A percentile compares a stretch with the other conserved stretches of the same genome.
phyloP scores from a whole-genome alignment of 192 early-diverging fungal species.

The Phycomyces nitens region DNA sequence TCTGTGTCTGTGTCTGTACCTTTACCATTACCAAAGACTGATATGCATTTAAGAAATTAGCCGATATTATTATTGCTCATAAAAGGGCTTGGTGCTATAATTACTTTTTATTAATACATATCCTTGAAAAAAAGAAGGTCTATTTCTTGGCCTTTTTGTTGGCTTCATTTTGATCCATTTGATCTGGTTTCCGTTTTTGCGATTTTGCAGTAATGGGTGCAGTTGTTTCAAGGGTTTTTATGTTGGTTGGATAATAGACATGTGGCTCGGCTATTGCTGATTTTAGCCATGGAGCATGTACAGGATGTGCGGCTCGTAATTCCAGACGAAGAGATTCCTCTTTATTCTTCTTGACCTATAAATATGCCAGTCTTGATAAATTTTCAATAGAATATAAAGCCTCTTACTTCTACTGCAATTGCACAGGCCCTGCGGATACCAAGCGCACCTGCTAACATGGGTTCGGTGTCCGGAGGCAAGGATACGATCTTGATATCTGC shows the following conservation, averaged over 20 bases:
- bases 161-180: too few relatives aligned
- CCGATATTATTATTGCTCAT: too few relatives aligned
- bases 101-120: too few relatives aligned
- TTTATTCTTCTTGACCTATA: background rate
- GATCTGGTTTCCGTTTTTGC: background rate
- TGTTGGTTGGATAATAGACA: background rate
- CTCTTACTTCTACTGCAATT: background rate
- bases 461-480: constrained; percentile 6
- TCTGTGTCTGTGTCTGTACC: too few relatives aligned
- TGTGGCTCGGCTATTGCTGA: background rate
- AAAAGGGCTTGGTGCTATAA: too few relatives aligned
- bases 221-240: constrained; percentile 4
- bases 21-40: too few relatives aligned
- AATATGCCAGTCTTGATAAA: background rate
- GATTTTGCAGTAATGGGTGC: constrained; percentile 1
- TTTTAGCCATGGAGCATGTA: constrained; percentile 11
- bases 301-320: background rate
- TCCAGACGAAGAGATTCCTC: constrained; percentile 3
- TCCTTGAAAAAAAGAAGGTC: too few relatives aligned
- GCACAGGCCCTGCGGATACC: background rate
- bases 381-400: background rate
- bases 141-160: too few relatives aligned
- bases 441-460: background rate
- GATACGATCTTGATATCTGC: background rate
- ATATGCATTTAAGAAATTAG: too few relatives aligned